Conservation (phyloP, 495 filamentous ascomycete species). For the Xylaria palmicola region DNA sequence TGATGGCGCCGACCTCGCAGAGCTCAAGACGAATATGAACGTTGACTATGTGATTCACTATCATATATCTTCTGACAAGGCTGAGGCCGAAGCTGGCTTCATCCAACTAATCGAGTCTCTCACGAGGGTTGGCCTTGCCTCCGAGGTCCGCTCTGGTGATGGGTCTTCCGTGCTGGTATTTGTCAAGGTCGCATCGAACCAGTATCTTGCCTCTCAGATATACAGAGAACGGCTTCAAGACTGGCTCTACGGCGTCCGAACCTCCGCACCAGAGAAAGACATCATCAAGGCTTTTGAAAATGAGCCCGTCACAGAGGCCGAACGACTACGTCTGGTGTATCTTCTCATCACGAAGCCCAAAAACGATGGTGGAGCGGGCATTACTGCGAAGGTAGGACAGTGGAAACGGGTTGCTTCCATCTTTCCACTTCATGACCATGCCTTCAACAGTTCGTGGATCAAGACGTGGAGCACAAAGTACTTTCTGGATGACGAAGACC, state of each 20-base stretch:
- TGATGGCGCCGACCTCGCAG: constrained; percentile 26
- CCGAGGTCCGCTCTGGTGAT: constrained; percentile 81
- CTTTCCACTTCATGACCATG: constrained; percentile 85
- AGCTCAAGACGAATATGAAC: constrained; percentile 39
- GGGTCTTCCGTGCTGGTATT: constrained; percentile 80
- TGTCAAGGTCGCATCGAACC: constrained; percentile 67
- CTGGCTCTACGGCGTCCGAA: constrained; percentile 90
- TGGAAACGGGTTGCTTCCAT: constrained; percentile 85
- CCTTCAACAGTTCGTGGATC: constrained; percentile 88
- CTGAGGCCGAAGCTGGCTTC: constrained; percentile 68
- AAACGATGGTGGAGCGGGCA: constrained; percentile 84
- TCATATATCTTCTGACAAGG: constrained; percentile 62
- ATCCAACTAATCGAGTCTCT: constrained; percentile 71
- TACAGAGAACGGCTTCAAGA: constrained; percentile 81
- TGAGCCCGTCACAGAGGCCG: constrained; percentile 80
- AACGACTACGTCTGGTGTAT: constrained; percentile 81
- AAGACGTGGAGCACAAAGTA: constrained; percentile 83
- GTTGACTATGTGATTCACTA: constrained; percentile 95
- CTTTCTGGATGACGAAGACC: constrained; percentile 70
- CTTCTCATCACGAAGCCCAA: constrained; percentile 79
- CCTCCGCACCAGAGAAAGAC: constrained; percentile 73
- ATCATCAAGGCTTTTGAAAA: constrained; percentile 59
- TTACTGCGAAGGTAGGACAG: constrained; percentile 75
- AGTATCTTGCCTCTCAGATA: constrained; percentile 60
- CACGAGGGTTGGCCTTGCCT: constrained; percentile 70